Conservation (phyloP, 805 yeast genomes). For the Dipodascus geniculatus region DNA sequence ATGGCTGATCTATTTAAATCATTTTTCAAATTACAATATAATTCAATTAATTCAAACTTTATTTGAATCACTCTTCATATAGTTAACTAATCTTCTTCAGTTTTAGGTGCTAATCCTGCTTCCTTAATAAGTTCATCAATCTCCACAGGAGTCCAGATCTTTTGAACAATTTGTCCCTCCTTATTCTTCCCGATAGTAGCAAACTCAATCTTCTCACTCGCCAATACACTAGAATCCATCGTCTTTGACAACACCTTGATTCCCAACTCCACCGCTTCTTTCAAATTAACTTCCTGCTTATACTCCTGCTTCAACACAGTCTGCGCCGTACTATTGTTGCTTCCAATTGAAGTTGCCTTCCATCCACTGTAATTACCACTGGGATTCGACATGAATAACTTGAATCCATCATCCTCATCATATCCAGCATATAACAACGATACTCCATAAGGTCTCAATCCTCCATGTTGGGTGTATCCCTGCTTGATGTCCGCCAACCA, state of each 20-base stretch:
- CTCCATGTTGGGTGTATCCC: slow-evolving; percentile 98
- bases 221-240: slow-evolving; percentile 76
- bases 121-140: slow-evolving; percentile 63
- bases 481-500: slow-evolving; percentile 88
- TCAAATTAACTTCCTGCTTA: slow-evolving; percentile 57
- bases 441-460: slow-evolving; percentile 96
- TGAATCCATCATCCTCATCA: slow-evolving; percentile 83
- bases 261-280: slow-evolving; percentile 76
- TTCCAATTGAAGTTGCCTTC: slow-evolving; percentile 97
- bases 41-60: neutral
- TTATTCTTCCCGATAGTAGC: slow-evolving; percentile 55
- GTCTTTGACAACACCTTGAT: slow-evolving; percentile 88
- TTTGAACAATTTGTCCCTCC: slow-evolving; percentile 45
- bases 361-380: slow-evolving; percentile 97
- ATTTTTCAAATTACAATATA: neutral
- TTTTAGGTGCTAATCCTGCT: slow-evolving; percentile 54
- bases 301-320: slow-evolving; percentile 91
- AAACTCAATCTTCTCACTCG: slow-evolving; percentile 84
- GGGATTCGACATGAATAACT: slow-evolving; percentile 89
- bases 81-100: slow-evolving; percentile 33
- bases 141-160: slow-evolving; percentile 71
- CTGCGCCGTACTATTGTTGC: slow-evolving; percentile 93
- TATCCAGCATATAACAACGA: slow-evolving; percentile 93
- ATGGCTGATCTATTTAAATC: too few species aligned
- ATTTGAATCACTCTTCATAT: slow-evolving; percentile 1